Evolutionary conservation across 805 yeast genomes (phyloP).

Genomic region (Teunomyces barrocoloradensis): DNA sequence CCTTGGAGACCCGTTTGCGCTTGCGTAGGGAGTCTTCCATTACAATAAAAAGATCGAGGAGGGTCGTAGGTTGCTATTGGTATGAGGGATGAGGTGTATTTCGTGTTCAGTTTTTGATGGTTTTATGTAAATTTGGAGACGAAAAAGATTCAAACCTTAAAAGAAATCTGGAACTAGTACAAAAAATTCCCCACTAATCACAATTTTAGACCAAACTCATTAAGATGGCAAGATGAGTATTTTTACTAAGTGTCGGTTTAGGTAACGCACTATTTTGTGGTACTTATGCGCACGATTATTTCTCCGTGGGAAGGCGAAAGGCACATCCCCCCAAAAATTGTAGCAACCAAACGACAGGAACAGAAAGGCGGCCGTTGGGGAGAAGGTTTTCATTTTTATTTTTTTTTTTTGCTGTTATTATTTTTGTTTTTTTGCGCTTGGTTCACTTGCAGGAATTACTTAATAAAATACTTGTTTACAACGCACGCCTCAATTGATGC

Average conservation of each 20-base stretch:
- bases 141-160: background rate
- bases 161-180: background rate
- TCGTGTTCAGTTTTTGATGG: background rate
- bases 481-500: background rate
- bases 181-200: background rate
- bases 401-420: background rate
- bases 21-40: slow-evolving; percentile 1
- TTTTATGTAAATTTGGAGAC: background rate
- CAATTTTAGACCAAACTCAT: background rate
- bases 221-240: background rate
- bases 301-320: background rate
- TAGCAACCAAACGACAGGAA: background rate
- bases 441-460: background rate
- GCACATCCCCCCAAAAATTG: background rate
- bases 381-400: background rate
- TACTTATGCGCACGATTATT: background rate
- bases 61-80: too few relatives aligned
- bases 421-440: background rate
- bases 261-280: background rate
- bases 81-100: too few relatives aligned
- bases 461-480: background rate
- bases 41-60: too few relatives aligned
- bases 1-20: slow-evolving; percentile 15
- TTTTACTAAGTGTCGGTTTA: background rate
- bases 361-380: background rate